A percentile compares a stretch with the other conserved stretches of the same genome.
These are phyloP conservation scores for Cantharellus cinnabarinus DNA, from an alignment of 768 basidiomycete genomes.

Conservation along the genomic window DNA sequence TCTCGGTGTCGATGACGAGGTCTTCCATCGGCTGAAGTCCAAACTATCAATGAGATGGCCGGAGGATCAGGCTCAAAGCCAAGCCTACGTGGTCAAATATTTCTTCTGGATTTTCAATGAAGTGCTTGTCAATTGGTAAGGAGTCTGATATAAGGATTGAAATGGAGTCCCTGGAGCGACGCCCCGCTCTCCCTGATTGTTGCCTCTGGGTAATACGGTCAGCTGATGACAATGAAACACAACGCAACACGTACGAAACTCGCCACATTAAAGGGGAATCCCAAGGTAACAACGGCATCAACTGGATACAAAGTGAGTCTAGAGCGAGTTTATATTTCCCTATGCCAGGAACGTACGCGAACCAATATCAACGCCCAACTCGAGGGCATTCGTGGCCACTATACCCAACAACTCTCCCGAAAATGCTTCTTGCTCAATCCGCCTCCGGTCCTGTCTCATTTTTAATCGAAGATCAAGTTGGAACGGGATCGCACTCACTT, in stretches of 20 bases:
- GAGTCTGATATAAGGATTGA: slow-evolving; percentile 50
- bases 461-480: background rate
- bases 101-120: slow-evolving; percentile 43
- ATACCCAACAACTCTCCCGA: slow-evolving; percentile 67
- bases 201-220: slow-evolving; percentile 34
- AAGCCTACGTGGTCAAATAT: slow-evolving; percentile 32
- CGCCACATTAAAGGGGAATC: slow-evolving; percentile 60
- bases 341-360: background rate
- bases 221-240: background rate
- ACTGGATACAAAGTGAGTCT: slow-evolving; percentile 19
- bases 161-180: slow-evolving; percentile 59
- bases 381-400: slow-evolving; percentile 75
- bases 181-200: slow-evolving; percentile 75
- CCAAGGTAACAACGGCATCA: slow-evolving; percentile 77
- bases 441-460: slow-evolving; percentile 43
- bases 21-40: slow-evolving; percentile 27
- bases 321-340: background rate
- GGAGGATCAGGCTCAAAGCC: background rate
- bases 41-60: background rate
- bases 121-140: slow-evolving; percentile 56
- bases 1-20: slow-evolving; percentile 52
- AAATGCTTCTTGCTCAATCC: slow-evolving; percentile 74
- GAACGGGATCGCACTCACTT: slow-evolving; percentile 21
- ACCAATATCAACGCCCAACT: slow-evolving; percentile 82
- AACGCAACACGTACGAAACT: slow-evolving; percentile 39